Percentiles rank a stretch among this genome's conserved stretches.
Conservation (phyloP, 768 basidiomycete genomes). For the Lentinus tigrinus region DNA sequence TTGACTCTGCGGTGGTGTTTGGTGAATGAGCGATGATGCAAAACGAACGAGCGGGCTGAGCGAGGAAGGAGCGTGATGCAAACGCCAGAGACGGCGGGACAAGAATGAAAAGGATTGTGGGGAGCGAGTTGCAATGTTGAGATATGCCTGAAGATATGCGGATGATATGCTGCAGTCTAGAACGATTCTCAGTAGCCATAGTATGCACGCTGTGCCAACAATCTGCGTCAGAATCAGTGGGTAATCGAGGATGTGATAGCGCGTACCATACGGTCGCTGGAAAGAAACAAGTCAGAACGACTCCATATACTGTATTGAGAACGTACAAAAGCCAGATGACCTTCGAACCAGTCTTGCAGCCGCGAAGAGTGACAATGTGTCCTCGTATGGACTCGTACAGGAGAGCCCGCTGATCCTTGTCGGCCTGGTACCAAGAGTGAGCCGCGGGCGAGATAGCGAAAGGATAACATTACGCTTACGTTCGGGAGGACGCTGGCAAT, state of each 20-base stretch:
- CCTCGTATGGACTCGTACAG: conserved; percentile 85
- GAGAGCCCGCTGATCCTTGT: conserved; percentile 80
- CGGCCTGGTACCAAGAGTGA: conserved; percentile 50
- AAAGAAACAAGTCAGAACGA: not conserved
- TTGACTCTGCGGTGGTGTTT: not conserved
- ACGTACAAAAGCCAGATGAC: conserved; percentile 86
- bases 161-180: conserved; percentile 27
- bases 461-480: conserved; percentile 38
- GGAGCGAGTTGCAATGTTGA: not conserved
- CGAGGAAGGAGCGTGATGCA: not conserved
- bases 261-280: conserved; percentile 57
- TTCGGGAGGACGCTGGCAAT: conserved; percentile 80
- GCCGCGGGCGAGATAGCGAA: not conserved
- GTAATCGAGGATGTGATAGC: not conserved
- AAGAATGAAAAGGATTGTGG: conserved; percentile 10
- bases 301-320: not conserved
- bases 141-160: conserved; percentile 25
- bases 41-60: not conserved
- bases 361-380: conserved; percentile 86
- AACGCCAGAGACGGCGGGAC: conserved; percentile 2
- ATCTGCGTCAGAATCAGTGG: conserved; percentile 1
- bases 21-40: not conserved
- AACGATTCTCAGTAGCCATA: conserved; percentile 50
- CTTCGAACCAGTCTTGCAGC: conserved; percentile 88
- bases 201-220: conserved; percentile 51